Base-by-base conservation (phyloP, 768 basidiomycete genomes). In the Sistotremastrum suecicum region DNA sequence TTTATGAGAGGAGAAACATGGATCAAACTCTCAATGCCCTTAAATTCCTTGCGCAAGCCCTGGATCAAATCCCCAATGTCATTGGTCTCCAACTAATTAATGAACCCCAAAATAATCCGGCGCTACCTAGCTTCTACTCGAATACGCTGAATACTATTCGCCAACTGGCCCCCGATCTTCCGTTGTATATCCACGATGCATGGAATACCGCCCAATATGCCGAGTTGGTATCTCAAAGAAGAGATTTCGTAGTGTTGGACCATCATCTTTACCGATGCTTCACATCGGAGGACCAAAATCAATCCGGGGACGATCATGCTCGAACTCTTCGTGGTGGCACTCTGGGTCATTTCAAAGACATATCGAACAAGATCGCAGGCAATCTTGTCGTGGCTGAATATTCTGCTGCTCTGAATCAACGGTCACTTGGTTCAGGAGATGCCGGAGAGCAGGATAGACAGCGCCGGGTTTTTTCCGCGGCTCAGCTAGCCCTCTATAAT, bases 261-360 rank as follows among this genome's bases (percentile, higher is more conserved):
- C 83, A 87, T 52, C 87, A 89, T 55, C 69, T 89, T 20, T 90
- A 89, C 55, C 74, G 87, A 29, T 86, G 83, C 59, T 86, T 87
- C 58, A 83, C 82, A 0, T 49, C 58, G 0, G 62, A 62, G 1
- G 87, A 90, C 58, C 71, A 60, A 11, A 48, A 58, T 1, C 76
- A 73, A 3, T 57, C 71, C 5, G 82, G 72, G 0, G 55, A 68
- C 3, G 66, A 72, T 39, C 85, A 84, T 54, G 66, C 75, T 5
- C 54, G 58, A 39, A 60, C 68, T 0, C 61, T 86, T 12, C 50
- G 59, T 57, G 67, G 72, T 42, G 56, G 56, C 0, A 63, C 58
- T 38, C 70, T 62, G 3, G 50, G 52, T 2, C 43, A 68, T 63
- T 36, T 72, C 65, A 2, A 56, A 58, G 43, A 68, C 58, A 44